Evolutionary conservation across 768 basidiomycete genomes (phyloP), one percentile per base, ranked within the genome.

Genomic region (Tricholoma matsutake): DNA sequence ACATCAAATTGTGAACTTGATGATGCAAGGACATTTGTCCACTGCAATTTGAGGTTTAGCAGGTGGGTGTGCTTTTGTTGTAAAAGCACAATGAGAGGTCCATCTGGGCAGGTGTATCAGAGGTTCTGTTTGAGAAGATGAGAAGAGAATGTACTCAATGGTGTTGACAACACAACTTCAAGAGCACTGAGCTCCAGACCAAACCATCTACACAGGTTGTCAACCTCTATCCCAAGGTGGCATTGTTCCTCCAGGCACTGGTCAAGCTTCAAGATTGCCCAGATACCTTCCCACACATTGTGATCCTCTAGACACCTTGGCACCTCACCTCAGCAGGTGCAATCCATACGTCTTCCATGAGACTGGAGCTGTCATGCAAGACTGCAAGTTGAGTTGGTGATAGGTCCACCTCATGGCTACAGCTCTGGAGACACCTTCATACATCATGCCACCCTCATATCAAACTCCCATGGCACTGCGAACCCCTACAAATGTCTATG

Each of bases 271-370:
- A 67, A 47, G 22, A 70, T 20, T 2, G 68, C 67, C 2, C 49
- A 52, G 4, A 70, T 70, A 1, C 69, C 66, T 2, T 60, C 29
- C 2, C 63, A 32, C 2, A 67, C 62, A 8, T 60, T 28, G 3
- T 3, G 66, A 52, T 79, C 73, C 9, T 70, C 62, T 0, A 78
- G 67, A 77, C 79, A 80, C 8, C 55, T 55, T 11, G 70, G 75
- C 0, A 64, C 51, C 7, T 60, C 47, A 2, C 22, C 59, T 35
- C 31, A 4, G 67, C 54, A 0, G 66, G 67, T 0, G 57, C 63
- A 4, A 77, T 74, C 76, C 75, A 79, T 0, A 78, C 67, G 54
- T 78, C 77, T 34, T 78, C 70, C 70, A 78, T 71, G 0, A 81
- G 64, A 0, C 28, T 55, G 0, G 72, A 45, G 29, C 64, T 45